Conservation (phyloP, 192 early-diverging fungal species). For the Gonapodya prolifera region DNA sequence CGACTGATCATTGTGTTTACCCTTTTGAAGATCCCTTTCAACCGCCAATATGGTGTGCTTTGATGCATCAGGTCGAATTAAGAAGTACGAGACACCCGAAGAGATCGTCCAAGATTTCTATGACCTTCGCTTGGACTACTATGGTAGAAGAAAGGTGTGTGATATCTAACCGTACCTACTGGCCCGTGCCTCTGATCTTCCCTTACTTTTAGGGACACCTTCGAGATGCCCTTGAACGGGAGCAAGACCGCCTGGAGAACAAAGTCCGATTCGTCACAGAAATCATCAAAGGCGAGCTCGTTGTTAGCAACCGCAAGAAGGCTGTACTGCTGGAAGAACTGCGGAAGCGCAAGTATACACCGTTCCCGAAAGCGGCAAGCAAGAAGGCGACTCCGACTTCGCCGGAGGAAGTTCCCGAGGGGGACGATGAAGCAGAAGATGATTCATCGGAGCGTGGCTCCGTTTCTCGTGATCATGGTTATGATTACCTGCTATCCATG, state of each 20-base stretch:
- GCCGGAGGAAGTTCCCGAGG: slow-evolving; percentile 24
- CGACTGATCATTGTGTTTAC: neutral
- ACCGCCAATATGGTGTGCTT: slow-evolving; percentile 93
- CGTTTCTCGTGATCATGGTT: slow-evolving; percentile 29
- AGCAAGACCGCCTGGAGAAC: slow-evolving; percentile 2
- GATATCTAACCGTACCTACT: neutral
- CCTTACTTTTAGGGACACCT: slow-evolving; percentile 11
- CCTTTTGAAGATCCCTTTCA: slow-evolving; percentile 34
- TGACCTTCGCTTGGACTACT: slow-evolving; percentile 65
- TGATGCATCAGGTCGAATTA: slow-evolving; percentile 71
- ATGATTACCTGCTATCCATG: slow-evolving; percentile 81
- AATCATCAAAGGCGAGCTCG: slow-evolving; percentile 71
- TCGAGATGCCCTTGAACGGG: slow-evolving; percentile 1
- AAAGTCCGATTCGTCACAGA: slow-evolving; percentile 66
- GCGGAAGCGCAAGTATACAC: slow-evolving; percentile 47
- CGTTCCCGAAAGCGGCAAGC: slow-evolving; percentile 32
- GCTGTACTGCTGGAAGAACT: slow-evolving; percentile 61
- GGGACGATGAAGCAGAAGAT: slow-evolving; percentile 29
- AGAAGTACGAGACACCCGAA: slow-evolving; percentile 60
- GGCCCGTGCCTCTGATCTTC: neutral
- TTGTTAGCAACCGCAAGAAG: slow-evolving; percentile 79
- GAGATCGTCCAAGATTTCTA: slow-evolving; percentile 85
- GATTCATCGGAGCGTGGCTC: slow-evolving; percentile 8
- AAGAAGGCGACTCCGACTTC: neutral
- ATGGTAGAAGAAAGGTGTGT: slow-evolving; percentile 75